Base-by-base conservation (phyloP, 116 monocot genomes). In the Cymodocea nodosa region DNA sequence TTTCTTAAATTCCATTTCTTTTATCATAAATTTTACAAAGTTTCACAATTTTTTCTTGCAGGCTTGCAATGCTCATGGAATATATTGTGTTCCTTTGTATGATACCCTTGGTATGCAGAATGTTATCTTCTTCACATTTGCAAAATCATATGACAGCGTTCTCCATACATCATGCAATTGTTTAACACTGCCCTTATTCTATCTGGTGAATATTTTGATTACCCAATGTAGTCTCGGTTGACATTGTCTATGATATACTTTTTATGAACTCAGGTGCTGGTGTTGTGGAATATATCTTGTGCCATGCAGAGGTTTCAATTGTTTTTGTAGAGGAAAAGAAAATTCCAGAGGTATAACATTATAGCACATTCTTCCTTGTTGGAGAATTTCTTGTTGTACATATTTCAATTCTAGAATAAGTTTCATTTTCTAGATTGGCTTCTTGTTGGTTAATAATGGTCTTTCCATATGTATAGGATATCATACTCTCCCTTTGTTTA, bases 311-410 rank as follows among this genome's bases (percentile, higher is more conserved):
- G 60, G 73, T 87, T 77, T 60, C 81, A 65, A 83, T 87, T 74
- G 85, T 62, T 63, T 87, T 92, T 79, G 87, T 85, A 15, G 92
- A 87, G 75, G 92, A 87, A 55, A 92, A 79, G 51, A 92, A 87
- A 75, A 82, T 87, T 63, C 50, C 44, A 22, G 88, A 92, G 88
- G 92, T 92, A 81, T 17, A 63, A 25, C 19, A 16, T 54, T 54
- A 54, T 54, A 4, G 4, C 53, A 54, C 0, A 54, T 16, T 54
- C 4, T 5, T n/a, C 53, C 17, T 4, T 54, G 53, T 19, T n/a
- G 16, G 18, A 16, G 19, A 54, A n/a, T 16, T 54, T n/a, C 19
- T 54, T 54, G 17, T 54, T 16, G 19, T 11, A 54, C 19, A 0
- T 54, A 54, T 16, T n/a, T n/a, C 19, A 54, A 54, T 5, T n/a